Evolutionary conservation across 1,284 basidiomycete species (phyloP), one percentile per base, ranked within the genome.

Genomic region (Puccinia coronata): DNA sequence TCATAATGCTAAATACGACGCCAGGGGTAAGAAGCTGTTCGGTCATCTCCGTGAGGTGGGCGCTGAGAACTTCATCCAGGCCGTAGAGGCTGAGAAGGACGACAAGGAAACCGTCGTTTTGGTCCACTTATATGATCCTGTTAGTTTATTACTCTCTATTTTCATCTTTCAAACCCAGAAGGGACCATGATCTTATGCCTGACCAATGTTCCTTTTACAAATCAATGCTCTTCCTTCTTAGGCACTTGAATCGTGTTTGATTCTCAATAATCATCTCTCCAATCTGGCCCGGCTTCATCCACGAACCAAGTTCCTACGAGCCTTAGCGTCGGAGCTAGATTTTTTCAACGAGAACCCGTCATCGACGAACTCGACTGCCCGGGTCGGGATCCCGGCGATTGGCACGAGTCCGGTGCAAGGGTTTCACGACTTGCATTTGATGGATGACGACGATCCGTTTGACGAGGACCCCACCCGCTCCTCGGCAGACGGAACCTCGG

Each of bases 31-130:
- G 72, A 83, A 83, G 79, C 86, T 88, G 82, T 94, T 93, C 86
- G 93, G 93, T 0, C 92, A 94, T 86, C 85, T 95, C 83, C 87
- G 93, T 63, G 93, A 95, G 85, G 92, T 95, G 4, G 93, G 92
- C 0, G 86, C 90, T 82, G 88, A 90, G 82, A 91, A 92, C 34
- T 95, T 91, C 84, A 88, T 94, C 75, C 87, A 88, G 73, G 92
- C 93, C 1, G 90, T 95, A 4, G 93, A 80, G 55, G 79, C 79
- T 39, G 79, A 94, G 78, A 84, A 85, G 34, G 84, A 85, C 85
- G 90, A 90, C 43, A 87, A 87, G 75, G 89, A 89, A 2, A 89
- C 90, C 5, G 93, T 92, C 90, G 92, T 95, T 20, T 90, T 94
- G 18, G 88, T 95, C 43, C 93, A 95, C 86, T 88, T 95, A 9